Evolutionary conservation across 441 rosid species (phyloP).

Genomic region (Gossypium gossypioides): DNA sequence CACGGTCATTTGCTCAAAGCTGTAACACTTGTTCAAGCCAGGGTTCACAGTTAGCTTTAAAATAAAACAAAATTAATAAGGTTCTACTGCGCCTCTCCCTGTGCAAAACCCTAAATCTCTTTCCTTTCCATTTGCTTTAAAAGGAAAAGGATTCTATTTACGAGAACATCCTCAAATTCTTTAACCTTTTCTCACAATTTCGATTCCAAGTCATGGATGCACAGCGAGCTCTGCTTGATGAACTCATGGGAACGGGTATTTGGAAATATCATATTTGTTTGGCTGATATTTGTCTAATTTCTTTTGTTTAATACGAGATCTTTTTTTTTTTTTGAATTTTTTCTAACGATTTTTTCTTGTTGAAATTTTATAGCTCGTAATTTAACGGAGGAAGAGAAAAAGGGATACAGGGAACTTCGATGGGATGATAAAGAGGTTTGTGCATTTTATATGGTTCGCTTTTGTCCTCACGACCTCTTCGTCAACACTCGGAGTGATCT

Average conservation of each 20-base stretch:
- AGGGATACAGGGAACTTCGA: slow-evolving; percentile 63
- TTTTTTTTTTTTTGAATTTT: background rate
- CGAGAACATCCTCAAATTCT: background rate
- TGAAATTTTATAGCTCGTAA: slow-evolving; percentile 46
- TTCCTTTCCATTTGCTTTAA: background rate
- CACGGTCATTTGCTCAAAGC: no score
- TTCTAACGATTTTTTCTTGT: background rate
- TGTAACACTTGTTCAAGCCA: background rate
- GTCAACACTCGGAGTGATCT: slow-evolving; percentile 96
- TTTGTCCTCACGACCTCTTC: slow-evolving; percentile 96
- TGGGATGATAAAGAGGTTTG: slow-evolving; percentile 99
- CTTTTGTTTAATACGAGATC: background rate
- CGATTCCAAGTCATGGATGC: slow-evolving; percentile 53
- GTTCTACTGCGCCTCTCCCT: background rate
- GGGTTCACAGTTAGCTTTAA: background rate
- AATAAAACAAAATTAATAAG: background rate
- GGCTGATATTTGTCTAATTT: background rate
- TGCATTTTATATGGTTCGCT: slow-evolving; percentile 83
- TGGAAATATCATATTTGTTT: background rate
- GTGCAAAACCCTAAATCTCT: slow-evolving; percentile 1
- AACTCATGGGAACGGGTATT: slow-evolving; percentile 94
- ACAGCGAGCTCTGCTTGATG: slow-evolving; percentile 91
- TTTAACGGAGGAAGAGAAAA: slow-evolving; percentile 82
- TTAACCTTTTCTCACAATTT: background rate
- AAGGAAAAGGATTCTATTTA: background rate